Base-by-base conservation (phyloP, 176 grass and related monocot species). In the Rhynchospora tenuis region DNA sequence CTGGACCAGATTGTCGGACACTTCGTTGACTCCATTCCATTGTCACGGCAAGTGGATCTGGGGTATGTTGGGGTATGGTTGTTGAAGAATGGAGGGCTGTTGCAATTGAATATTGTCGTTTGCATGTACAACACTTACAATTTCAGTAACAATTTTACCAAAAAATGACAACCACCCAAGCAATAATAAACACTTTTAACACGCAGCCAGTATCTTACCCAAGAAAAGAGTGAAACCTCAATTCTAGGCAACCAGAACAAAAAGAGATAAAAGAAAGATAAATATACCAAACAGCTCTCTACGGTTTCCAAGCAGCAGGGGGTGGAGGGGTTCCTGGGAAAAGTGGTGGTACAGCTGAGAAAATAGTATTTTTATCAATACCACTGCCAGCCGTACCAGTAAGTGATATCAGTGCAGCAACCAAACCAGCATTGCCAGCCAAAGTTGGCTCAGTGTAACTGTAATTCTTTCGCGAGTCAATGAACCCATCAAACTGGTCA, bases 341-440 rank as follows among this genome's bases (percentile, higher is more conserved):
- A 84, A 90, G 87, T 1, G 94, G 91, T 9, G 94, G 91, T 88
- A 97, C 89, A 10, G 91, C 91, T 0, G 94, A 97, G 87, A 97
- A 97, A 69, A 97, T 94, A 77, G 91, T 92, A 86, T 93, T 97
- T 83, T 87, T 94, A 85, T 97, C 91, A 77, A 94, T 52, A 70
- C 91, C 84, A 5, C 20, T 55, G 17, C 89, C 84, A 28, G 48
- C 72, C 0, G 85, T 88, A 85, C 84, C 68, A 13, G 94, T 97
- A 60, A 97, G 33, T 5, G 94, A 83, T 11, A 97, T 85, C 4
- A 97, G 84, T 0, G 91, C 88, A 13, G 94, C 94, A 6, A 94
- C 91, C 23, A 97, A 88, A 0, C 86, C 94, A 12, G 94, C 94
- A 64, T 94, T 97, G n/a, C 86, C 91, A 2, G 90, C 94, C 22